A percentile compares a stretch with the other conserved stretches of the same genome.
phyloP scores from a whole-genome alignment of 495 filamentous ascomycete species.

The Neurospora sp. region DNA sequence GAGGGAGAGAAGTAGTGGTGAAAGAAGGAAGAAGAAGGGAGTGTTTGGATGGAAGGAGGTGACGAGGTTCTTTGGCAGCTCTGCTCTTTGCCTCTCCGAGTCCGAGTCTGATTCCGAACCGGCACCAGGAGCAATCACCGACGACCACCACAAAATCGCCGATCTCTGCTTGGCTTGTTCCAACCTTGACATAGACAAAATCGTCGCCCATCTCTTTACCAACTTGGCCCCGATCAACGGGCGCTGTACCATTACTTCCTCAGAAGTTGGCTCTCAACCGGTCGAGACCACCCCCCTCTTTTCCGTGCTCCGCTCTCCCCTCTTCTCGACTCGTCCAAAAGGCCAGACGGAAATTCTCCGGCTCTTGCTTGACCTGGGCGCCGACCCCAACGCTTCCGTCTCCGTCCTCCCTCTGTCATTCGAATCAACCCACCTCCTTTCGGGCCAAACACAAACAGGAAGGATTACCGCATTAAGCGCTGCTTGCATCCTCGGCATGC shows the following conservation, averaged over 20 bases:
- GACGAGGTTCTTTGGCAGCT: neutral
- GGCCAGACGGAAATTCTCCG: constrained; percentile 11
- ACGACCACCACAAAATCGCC: constrained; percentile 1
- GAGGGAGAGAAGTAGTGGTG: neutral
- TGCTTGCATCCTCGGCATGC: constrained; percentile 2
- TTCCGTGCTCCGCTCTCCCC: neutral
- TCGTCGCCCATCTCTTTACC: constrained; percentile 6
- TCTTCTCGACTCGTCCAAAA: neutral
- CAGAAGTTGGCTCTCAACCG: neutral
- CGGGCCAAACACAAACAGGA: neutral
- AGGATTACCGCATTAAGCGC: constrained; percentile 1
- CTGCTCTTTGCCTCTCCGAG: neutral
- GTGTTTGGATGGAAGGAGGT: neutral
- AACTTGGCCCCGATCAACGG: constrained; percentile 1
- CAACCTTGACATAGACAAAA: constrained; percentile 11
- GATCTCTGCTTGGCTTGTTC: constrained; percentile 13
- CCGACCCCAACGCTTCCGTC: constrained; percentile 6
- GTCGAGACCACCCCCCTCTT: neutral
- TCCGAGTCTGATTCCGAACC: neutral
- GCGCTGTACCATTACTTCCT: neutral
- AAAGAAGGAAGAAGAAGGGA: neutral
- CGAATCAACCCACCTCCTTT: neutral
- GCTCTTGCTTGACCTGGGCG: constrained; percentile 15
- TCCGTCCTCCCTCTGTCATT: neutral
- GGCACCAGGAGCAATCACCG: too few relatives aligned